These are phyloP conservation scores for Suhomyces emberorum DNA, from an alignment of 805 yeast genomes.

Conservation along the genomic window DNA sequence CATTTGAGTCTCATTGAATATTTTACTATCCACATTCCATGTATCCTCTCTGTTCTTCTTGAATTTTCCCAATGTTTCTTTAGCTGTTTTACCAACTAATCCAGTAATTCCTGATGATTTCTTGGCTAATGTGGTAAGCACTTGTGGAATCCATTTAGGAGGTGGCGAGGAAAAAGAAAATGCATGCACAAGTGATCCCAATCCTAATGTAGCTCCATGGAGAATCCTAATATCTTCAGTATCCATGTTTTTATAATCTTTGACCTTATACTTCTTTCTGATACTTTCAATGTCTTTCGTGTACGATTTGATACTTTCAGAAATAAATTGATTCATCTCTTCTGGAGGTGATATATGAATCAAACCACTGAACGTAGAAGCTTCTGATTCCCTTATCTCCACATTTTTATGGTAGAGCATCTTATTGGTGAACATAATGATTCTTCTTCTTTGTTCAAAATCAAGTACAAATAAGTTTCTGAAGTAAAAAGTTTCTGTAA, in stretches of 20 bases:
- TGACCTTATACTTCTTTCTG: constrained; percentile 38
- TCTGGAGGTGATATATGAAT: constrained; percentile 60
- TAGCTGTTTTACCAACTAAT: constrained; percentile 77
- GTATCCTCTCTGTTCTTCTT: constrained; percentile 92
- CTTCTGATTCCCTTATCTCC: constrained; percentile 73
- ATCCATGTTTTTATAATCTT: constrained; percentile 33
- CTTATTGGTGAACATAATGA: constrained; percentile 51
- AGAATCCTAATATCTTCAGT: constrained; percentile 45
- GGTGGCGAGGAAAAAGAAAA: constrained; percentile 91
- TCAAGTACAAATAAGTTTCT: constrained; percentile 59
- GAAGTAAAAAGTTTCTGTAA: constrained; percentile 68
- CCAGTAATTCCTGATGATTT: constrained; percentile 75
- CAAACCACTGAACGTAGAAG: constrained; percentile 74
- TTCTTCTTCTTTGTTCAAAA: constrained; percentile 40
- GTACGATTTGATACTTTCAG: constrained; percentile 32
- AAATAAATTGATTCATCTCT: constrained; percentile 42
- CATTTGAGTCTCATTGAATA: constrained; percentile 72
- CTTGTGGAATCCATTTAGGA: constrained; percentile 82
- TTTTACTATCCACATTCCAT: constrained; percentile 85
- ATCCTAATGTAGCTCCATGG: constrained; percentile 85
- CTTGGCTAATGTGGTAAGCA: constrained; percentile 65
- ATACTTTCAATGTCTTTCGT: constrained; percentile 37
- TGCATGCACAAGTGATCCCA: constrained; percentile 85
- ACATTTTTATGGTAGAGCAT: constrained; percentile 61
- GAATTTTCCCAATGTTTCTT: constrained; percentile 74